Percentiles rank a stretch among this genome's conserved stretches.
phyloP scores from a whole-genome alignment of 148 eudicot species.

The Amaranthus palmeri region DNA sequence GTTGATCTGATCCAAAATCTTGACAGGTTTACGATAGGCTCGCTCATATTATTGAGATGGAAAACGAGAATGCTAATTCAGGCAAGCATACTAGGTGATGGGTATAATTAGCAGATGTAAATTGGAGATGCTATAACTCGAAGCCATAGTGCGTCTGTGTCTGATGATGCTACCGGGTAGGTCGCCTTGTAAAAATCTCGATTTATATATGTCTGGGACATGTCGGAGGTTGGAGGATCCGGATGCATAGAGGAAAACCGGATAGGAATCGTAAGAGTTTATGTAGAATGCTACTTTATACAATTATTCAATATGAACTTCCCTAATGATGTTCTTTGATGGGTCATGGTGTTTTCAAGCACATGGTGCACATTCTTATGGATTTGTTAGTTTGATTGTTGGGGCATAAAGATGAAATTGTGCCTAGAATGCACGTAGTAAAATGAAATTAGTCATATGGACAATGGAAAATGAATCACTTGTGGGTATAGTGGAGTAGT shows the following conservation, averaged over 20 bases:
- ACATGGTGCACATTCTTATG: not conserved
- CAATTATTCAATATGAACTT: too few relatives aligned
- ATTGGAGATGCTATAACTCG: not conserved
- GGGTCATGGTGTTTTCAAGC: not conserved
- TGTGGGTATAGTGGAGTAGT: too few relatives aligned
- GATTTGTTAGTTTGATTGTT: too few relatives aligned
- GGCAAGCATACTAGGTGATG: conserved; percentile 17
- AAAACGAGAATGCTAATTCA: conserved; percentile 54
- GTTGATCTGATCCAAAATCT: not conserved
- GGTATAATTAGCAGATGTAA: not conserved
- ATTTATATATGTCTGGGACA: not conserved
- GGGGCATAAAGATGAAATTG: too few relatives aligned
- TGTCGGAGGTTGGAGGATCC: conserved; percentile 5
- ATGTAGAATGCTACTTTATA: too few relatives aligned
- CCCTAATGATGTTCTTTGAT: not conserved
- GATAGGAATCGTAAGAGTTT: too few relatives aligned
- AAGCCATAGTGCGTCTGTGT: not conserved
- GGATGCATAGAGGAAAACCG: not conserved
- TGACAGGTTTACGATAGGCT: conserved; percentile 66
- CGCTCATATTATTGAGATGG: conserved; percentile 61
- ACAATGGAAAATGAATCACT: too few relatives aligned
- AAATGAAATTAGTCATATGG: too few relatives aligned
- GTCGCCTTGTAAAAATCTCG: not conserved
- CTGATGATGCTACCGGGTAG: not conserved
- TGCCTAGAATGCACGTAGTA: too few relatives aligned